These are phyloP conservation scores for Phanerochaete carnosa DNA, from an alignment of 768 basidiomycete genomes.

Conservation along the genomic window DNA sequence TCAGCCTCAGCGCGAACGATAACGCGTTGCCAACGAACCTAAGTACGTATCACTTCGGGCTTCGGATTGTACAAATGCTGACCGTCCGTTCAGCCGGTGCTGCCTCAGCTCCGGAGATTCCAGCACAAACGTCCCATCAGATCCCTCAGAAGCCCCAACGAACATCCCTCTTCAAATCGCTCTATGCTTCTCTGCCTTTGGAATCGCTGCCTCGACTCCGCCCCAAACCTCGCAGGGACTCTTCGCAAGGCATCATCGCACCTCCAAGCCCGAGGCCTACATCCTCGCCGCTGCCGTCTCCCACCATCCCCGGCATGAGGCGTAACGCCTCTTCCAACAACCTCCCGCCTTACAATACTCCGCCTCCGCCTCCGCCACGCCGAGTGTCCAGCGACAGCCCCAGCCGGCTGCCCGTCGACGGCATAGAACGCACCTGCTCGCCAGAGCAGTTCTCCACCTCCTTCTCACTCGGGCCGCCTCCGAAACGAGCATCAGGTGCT, in stretches of 20 bases:
- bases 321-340: conserved; percentile 15
- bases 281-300: conserved; percentile 14
- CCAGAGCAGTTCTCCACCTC: conserved; percentile 1
- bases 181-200: conserved; percentile 43
- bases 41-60: conserved; percentile 30
- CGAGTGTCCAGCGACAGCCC: conserved; percentile 18
- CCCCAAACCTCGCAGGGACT: conserved; percentile 40
- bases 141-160: conserved; percentile 34
- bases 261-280: conserved; percentile 33
- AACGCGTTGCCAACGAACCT: conserved; percentile 83
- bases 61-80: not conserved
- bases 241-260: conserved; percentile 69
- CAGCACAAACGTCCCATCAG: conserved; percentile 20
- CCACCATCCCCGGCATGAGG: conserved; percentile 11
- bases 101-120: conserved; percentile 15
- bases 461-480: conserved; percentile 41
- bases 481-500: conserved; percentile 27
- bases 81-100: not conserved
- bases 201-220: conserved; percentile 42
- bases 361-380: conserved; percentile 18
- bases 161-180: conserved; percentile 65
- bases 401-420: not conserved
- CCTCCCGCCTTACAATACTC: conserved; percentile 19
- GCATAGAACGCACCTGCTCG: not conserved
- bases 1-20: conserved; percentile 95